These are phyloP conservation scores for Coemansia sp. DNA, from an alignment of 371 early-diverging fungal genomes.

Conservation along the genomic window DNA sequence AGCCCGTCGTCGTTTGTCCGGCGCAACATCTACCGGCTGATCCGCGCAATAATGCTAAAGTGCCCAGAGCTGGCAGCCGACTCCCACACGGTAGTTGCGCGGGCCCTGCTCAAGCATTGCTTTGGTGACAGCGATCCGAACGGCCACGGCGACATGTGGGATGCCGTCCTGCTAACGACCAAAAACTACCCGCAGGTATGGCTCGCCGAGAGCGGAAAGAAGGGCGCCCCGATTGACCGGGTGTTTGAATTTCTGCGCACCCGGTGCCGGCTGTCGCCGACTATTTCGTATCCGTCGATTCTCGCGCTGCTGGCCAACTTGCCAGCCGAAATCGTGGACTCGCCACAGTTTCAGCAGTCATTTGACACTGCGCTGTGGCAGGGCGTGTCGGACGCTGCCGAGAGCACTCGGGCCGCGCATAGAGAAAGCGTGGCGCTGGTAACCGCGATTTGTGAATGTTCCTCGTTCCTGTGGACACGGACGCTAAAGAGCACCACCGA, in stretches of 20 bases:
- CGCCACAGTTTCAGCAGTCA: slow-evolving; percentile 22
- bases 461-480: slow-evolving; percentile 42
- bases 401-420: slow-evolving; percentile 12
- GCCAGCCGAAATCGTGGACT: slow-evolving; percentile 22
- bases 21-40: slow-evolving; percentile 32
- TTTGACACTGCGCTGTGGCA: slow-evolving; percentile 42
- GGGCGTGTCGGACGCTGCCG: slow-evolving; percentile 12
- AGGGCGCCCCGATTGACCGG: slow-evolving; percentile 7
- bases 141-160: slow-evolving; percentile 50
- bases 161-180: slow-evolving; percentile 43
- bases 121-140: slow-evolving; percentile 38
- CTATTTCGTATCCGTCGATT: slow-evolving; percentile 43
- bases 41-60: slow-evolving; percentile 35
- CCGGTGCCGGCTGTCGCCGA: slow-evolving; percentile 37
- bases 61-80: slow-evolving; percentile 26
- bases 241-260: slow-evolving; percentile 30
- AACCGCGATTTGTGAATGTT: slow-evolving; percentile 40
- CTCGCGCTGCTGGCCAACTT: slow-evolving; percentile 42
- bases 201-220: slow-evolving; percentile 15
- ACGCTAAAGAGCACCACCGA: slow-evolving; percentile 20
- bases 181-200: slow-evolving; percentile 42
- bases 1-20: slow-evolving; percentile 30
- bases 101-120: slow-evolving; percentile 25
- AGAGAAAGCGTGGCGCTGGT: slow-evolving; percentile 35
- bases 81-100: slow-evolving; percentile 10